Base-by-base conservation (phyloP, 805 yeast genomes). In the Starmerella sirachaensis region DNA sequence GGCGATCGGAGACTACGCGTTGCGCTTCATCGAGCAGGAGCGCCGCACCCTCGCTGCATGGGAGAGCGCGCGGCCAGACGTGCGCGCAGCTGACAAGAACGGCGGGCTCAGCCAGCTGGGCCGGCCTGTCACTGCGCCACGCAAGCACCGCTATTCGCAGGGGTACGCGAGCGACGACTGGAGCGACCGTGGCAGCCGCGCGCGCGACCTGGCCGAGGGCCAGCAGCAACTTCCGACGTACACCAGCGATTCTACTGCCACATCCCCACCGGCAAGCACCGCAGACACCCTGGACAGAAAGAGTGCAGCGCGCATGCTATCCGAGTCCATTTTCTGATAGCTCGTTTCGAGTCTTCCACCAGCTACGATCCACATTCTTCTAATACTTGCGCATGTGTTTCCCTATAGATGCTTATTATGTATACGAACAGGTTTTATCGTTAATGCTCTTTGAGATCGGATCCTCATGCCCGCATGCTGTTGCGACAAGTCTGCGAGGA, bases 21-120 rank as follows among this genome's bases (percentile, higher is more conserved):
- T 80, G 46, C 73, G 75, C 45, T 75, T 75, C 50, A 85, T 91
- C 30, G 94, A 84, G 42, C 81, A 76, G 48, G 95, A 86, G 61
- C 70, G 97, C 30, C 77, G 82, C 50, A 76, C 80, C 34, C 65
- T 91, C 36, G 69, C 74, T 39, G 68, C 78, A 26, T 66, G 93
- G 62, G 94, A 77, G 53, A 71, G 68, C 18, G 43, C 41, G 33
- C 70, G 88, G 41, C 60, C 70, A 3, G 91, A 80, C 47, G 77
- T 82, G 9, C 66, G 93, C 38, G 67, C 73, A 7, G 81, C 80
- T 4, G 93, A 82, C 58, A 69, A 70, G 20, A 66, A 68, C 18
- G 93, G 94, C 17, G 94, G 94, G 0, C 67, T 91, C 27, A 72
- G 91, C 27, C 64, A 94, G 39, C 63, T 91, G 25, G 94, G 94